Base-by-base conservation (phyloP, 768 basidiomycete genomes). In the Suillus clintonianus region DNA sequence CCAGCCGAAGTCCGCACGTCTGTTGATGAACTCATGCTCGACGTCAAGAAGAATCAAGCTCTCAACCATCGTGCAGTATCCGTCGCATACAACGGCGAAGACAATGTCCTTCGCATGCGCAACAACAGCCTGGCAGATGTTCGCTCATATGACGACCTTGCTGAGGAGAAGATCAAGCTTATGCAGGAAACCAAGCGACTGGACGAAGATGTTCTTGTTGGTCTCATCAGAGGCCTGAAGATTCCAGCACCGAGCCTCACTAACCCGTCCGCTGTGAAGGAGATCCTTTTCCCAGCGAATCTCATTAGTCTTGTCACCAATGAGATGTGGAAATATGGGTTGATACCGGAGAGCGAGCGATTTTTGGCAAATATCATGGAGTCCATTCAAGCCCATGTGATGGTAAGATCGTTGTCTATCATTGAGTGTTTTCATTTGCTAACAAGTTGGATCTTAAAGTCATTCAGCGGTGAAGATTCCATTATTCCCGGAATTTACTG, bases 361-460 rank as follows among this genome's bases (percentile, higher is more conserved):
- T 99, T 99, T 86, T 81, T 99, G 63, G 97, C 97, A 41, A 99
- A 97, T 74, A 93, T 99, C 62, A 99, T 99, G 97, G 96, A 98
- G 76, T 92, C 90, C 3, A 91, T 99, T 63, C 97, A 99, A 80
- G 84, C 90, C 30, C 95, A 99, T 78, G 95, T 99, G 67, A 98
- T 99, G 95, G 97, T 95, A 65, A 70, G 24, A 19, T 57, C 11
- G 91, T 84, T 24, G 22, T 39, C 59, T 48, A 27, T 17, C 34
- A n/a, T 17, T 19, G 57, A 5, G 34, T 19, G 54, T 48, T 53
- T 53, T 13, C 51, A 45, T 6, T 59, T 37, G 27, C 10, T 67
- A 42, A 66, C 47, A 65, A 54, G 67, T 64, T 39, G 24, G 10
- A 53, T 24, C 61, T 17, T 22, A 55, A 9, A 95, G 93, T 93